Conservation (phyloP, 2,329 filamentous ascomycete species). For the Cryphonectria nitschkei region DNA sequence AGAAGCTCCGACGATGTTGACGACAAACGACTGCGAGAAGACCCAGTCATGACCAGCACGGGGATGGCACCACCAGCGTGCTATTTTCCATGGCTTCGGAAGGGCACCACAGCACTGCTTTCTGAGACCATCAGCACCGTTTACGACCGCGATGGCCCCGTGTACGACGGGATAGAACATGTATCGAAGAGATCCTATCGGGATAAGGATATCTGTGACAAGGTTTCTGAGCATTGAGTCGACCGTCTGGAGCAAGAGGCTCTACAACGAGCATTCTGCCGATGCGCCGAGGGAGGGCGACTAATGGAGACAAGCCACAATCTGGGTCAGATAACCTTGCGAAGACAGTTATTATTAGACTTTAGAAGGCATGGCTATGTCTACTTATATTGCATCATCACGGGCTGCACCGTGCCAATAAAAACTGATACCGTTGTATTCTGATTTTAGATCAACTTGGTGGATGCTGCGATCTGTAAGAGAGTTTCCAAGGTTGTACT, state of each 20-base stretch:
- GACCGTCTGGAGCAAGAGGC: neutral
- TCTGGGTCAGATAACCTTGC: neutral
- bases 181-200: neutral
- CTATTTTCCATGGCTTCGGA: neutral
- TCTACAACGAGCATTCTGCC: neutral
- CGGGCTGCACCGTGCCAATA: constrained; percentile 2
- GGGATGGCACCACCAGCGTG: neutral
- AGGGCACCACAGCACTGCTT: neutral
- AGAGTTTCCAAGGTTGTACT: neutral
- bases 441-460: neutral
- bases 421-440: neutral
- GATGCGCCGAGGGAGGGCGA: neutral
- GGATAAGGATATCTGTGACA: neutral
- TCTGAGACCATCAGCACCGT: neutral
- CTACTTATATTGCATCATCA: constrained; percentile 13
- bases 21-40: neutral
- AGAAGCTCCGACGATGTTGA: neutral
- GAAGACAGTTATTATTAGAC: constrained; percentile 5
- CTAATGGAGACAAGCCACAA: neutral
- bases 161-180: neutral
- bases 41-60: constrained; percentile 1
- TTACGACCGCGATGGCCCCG: neutral
- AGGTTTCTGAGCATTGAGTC: neutral
- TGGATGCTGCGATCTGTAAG: neutral
- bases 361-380: constrained; percentile 13